A percentile compares a stretch with the other conserved stretches of the same genome.
Evolutionary conservation across 306 rosid genomes (phyloP).

Genomic region (Rosa lucieae): DNA sequence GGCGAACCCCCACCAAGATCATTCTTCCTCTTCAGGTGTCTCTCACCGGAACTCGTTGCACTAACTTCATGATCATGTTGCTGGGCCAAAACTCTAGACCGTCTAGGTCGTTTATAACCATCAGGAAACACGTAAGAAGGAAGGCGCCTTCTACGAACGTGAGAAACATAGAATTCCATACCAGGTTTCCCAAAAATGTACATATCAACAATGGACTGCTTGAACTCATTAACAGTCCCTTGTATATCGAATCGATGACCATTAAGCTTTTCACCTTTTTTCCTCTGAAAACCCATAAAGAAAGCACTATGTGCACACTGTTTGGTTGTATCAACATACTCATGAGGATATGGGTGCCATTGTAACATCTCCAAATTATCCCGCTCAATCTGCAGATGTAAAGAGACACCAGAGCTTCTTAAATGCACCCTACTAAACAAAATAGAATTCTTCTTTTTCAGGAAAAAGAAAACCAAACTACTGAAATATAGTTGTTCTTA

Average conservation of each 20-base stretch:
- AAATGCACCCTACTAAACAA: neutral
- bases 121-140: constrained; percentile 81
- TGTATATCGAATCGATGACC: constrained; percentile 90
- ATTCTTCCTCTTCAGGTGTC: constrained; percentile 42
- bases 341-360: constrained; percentile 88
- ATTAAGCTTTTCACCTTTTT: constrained; percentile 69
- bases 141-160: constrained; percentile 81
- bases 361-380: constrained; percentile 84
- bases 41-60: constrained; percentile 24
- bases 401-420: constrained; percentile 10
- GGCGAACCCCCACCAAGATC: constrained; percentile 13
- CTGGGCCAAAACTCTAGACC: constrained; percentile 43
- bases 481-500: neutral
- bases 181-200: constrained; percentile 82
- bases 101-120: constrained; percentile 61
- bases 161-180: constrained; percentile 84
- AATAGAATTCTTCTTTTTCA: too few species aligned
- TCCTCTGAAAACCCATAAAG: constrained; percentile 92
- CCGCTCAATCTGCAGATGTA: constrained; percentile 72
- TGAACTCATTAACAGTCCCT: constrained; percentile 82
- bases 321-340: constrained; percentile 59
- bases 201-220: constrained; percentile 70
- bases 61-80: constrained; percentile 31
- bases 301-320: constrained; percentile 77
- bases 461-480: neutral